Conservation (phyloP, 1,139 yeast species). For the Yamadazyma triangularis region DNA sequence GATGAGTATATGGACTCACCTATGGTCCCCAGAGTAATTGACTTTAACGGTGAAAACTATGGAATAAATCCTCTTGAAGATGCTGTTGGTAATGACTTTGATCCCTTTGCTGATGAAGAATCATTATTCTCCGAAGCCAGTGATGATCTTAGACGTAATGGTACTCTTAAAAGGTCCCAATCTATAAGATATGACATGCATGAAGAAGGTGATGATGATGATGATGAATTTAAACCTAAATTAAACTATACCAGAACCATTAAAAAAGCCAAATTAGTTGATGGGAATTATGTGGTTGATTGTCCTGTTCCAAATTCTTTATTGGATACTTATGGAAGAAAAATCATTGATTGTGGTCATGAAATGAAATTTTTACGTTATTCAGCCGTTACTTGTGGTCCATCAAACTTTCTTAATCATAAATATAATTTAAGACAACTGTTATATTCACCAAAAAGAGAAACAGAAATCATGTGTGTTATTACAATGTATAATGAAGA, state of each 20-base stretch:
- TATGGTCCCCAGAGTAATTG: constrained; percentile 16
- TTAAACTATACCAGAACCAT: constrained; percentile 45
- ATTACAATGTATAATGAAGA: constrained; percentile 81
- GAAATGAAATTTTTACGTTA: constrained; percentile 78
- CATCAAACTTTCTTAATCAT: constrained; percentile 53
- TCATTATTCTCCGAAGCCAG: constrained; percentile 42
- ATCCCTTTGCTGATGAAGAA: constrained; percentile 46
- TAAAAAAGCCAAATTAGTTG: constrained; percentile 51
- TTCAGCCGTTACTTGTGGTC: constrained; percentile 80
- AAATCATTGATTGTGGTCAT: constrained; percentile 43
- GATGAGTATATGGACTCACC: constrained; percentile 7
- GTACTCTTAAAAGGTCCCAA: constrained; percentile 11
- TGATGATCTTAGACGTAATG: constrained; percentile 32
- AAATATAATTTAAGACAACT: constrained; percentile 65
- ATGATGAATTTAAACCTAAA: constrained; percentile 39
- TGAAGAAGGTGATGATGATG: constrained; percentile 23
- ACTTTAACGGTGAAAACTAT: constrained; percentile 39
- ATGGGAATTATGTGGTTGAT: constrained; percentile 73
- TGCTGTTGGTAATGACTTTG: constrained; percentile 34
- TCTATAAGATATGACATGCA: constrained; percentile 14
- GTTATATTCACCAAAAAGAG: constrained; percentile 60
- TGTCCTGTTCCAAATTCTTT: constrained; percentile 70
- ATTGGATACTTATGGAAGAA: constrained; percentile 49
- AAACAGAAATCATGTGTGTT: constrained; percentile 70
- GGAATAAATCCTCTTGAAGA: constrained; percentile 39